phyloP scores from a whole-genome alignment of 2,329 filamentous ascomycete species.

The Ascocoryne sarcoides region DNA sequence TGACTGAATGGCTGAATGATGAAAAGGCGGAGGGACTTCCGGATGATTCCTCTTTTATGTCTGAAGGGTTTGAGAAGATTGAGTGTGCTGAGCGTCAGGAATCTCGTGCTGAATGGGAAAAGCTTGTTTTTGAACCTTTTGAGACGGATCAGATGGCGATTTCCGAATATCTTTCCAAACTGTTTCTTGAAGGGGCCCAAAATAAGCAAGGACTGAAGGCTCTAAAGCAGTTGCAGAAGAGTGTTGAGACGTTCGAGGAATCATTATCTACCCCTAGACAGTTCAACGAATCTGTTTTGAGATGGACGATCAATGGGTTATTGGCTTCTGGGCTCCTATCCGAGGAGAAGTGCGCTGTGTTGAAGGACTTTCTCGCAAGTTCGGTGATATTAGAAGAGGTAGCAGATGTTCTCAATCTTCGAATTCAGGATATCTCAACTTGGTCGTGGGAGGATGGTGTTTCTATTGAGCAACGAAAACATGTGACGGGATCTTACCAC shows the following conservation, averaged over 20 bases:
- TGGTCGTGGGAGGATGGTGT: conserved; percentile 44
- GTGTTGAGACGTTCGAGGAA: conserved; percentile 31
- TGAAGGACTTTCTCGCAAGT: conserved; percentile 42
- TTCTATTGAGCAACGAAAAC: conserved; percentile 41
- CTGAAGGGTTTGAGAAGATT: conserved; percentile 32
- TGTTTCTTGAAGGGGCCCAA: conserved; percentile 34
- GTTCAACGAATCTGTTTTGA: conserved; percentile 35
- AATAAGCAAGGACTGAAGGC: conserved; percentile 33
- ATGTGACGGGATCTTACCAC: conserved; percentile 50
- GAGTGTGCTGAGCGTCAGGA: conserved; percentile 42
- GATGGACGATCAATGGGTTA: conserved; percentile 39
- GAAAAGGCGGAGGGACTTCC: conserved; percentile 10
- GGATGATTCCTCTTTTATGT: conserved; percentile 5
- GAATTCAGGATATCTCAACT: conserved; percentile 39
- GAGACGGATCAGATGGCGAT: conserved; percentile 39
- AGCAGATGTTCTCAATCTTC: conserved; percentile 49
- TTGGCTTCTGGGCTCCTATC: conserved; percentile 41
- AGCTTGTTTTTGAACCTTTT: conserved; percentile 42
- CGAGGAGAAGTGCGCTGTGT: conserved; percentile 40
- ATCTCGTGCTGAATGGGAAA: conserved; percentile 45
- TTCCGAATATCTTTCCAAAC: conserved; percentile 38
- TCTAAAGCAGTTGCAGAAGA: conserved; percentile 34
- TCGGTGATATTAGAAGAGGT: conserved; percentile 43
- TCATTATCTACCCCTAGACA: conserved; percentile 20
- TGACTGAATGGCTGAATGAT: conserved; percentile 43